Evolutionary conservation across 1,284 basidiomycete species (phyloP), one percentile per base, ranked within the genome.

Genomic region (Neonothopanus nambi): DNA sequence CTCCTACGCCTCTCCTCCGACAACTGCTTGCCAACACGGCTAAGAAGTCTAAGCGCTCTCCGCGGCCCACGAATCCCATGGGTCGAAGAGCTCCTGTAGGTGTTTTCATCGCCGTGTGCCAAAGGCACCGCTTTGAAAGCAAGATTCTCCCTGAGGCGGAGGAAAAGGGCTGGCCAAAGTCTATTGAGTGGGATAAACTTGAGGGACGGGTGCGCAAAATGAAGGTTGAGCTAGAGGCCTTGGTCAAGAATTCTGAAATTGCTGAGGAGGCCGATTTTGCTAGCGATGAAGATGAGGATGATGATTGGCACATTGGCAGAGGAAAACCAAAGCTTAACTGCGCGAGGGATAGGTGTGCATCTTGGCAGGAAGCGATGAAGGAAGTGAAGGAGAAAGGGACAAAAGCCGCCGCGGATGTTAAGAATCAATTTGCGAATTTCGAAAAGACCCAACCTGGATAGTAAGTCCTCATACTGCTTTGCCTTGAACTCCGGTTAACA

Each of bases 371-470:
- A 24, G 66, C 85, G 6, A 74, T 82, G 64, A 73, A 74, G 48
- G 84, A 85, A 55, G 73, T 90, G 33, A 79, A 78, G 64, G 70
- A 71, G 59, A 81, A 83, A 50, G 89, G 89, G 0, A 76, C 79
- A 23, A 78, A 82, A 41, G 80, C 79, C n/a, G 80, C 81, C 11
- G 75, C 80, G 2, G 84, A 88, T 28, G 78, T 89, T 44, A 79
- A 76, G 42, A 87, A 80, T 1, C 89, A 91, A 61, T 89, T 89
- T 61, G 75, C 80, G 23, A 87, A 72, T 60, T 92, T 92, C 61
- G 80, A 89, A 61, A 88, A 83, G 69, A 80, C 81, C 1, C 88
- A 90, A 59, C 87, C 89, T 36, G 89, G 90, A 73, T 92, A 92
- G 90, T 92, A 63, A 73, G 89, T 69, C 21, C 40, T 48, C 42